phyloP scores from a whole-genome alignment of 2,329 filamentous ascomycete genomes.

The Fusarium penzigii region DNA sequence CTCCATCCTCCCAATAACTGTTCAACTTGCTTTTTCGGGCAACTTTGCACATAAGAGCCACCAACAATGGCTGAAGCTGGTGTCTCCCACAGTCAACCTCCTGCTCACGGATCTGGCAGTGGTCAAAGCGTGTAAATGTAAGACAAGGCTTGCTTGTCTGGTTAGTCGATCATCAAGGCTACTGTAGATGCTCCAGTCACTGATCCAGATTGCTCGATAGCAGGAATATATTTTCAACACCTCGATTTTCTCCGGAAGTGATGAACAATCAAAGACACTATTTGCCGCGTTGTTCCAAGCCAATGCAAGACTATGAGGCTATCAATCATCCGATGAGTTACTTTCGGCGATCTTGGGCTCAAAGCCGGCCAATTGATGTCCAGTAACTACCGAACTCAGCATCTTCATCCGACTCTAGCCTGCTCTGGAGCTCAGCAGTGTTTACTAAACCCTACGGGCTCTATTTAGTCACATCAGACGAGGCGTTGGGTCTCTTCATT shows the following conservation, averaged over 20 bases:
- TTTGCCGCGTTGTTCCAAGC: too few species aligned
- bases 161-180: slow-evolving; percentile 27
- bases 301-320: too few species aligned
- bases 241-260: neutral
- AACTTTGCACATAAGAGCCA: too few species aligned
- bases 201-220: slow-evolving; percentile 1
- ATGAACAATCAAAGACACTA: too few species aligned
- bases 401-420: too few species aligned
- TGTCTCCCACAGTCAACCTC: slow-evolving; percentile 24
- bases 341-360: too few species aligned
- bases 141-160: slow-evolving; percentile 25
- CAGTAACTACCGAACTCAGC: too few species aligned
- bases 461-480: neutral
- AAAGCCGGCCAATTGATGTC: too few species aligned
- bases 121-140: slow-evolving; percentile 22
- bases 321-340: too few species aligned
- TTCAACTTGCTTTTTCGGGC: slow-evolving; percentile 21
- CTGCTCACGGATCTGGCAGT: slow-evolving; percentile 24
- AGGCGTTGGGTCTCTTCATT: neutral
- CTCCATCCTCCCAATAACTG: too few species aligned
- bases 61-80: neutral
- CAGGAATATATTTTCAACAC: neutral
- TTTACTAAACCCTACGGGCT: too few species aligned
- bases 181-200: slow-evolving; percentile 1
- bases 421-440: too few species aligned